Base-by-base conservation (phyloP, 805 yeast genomes). In the Teunomyces kruisii region DNA sequence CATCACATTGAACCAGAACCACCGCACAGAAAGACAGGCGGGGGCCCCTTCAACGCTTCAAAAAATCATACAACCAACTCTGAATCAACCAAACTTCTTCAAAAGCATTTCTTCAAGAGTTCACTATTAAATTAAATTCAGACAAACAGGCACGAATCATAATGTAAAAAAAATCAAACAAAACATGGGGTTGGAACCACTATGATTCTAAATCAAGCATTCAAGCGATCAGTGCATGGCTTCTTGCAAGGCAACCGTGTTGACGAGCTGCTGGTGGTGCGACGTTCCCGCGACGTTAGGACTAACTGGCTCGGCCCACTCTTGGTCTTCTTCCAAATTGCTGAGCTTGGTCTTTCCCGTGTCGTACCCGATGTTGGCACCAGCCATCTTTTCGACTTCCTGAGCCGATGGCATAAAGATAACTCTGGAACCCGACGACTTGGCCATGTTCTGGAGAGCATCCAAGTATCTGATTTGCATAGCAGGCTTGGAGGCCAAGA, bases 391-490 rank as follows among this genome's bases (percentile, higher is more conserved):
- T 54, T 72, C 77, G 42, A 72, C 67, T 47, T 68, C 69, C 47
- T 67, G 73, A 7, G 74, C 58, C 13, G 74, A 68, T 6, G 90
- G 89, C 88, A 84, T 84, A 62, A 84, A 84, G 26, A 84, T 83
- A 43, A 84, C 89, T 64, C 83, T 80, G n/a, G 86, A 67, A 47
- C 78, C 76, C 1, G 88, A 68, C 42, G 74, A 57, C 50, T 68
- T 78, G 29, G 88, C 85, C 88, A 84, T 84, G 49, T 70, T 72
- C 65, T 83, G 88, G 81, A 84, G 80, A n/a, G 89, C 89, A 55
- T 84, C 90, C 64, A 84, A 73, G 58, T 84, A 84, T 63, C 90
- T 70, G 61, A 84, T 84, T 68, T 84, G 89, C 86, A 84, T 82
- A 24, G 89, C 90, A 10, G 88, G 80, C 53, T 83, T 82, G 32